phyloP scores from a whole-genome alignment of 352 stramenopile genomes.

The Phytopythium oedochilum region DNA sequence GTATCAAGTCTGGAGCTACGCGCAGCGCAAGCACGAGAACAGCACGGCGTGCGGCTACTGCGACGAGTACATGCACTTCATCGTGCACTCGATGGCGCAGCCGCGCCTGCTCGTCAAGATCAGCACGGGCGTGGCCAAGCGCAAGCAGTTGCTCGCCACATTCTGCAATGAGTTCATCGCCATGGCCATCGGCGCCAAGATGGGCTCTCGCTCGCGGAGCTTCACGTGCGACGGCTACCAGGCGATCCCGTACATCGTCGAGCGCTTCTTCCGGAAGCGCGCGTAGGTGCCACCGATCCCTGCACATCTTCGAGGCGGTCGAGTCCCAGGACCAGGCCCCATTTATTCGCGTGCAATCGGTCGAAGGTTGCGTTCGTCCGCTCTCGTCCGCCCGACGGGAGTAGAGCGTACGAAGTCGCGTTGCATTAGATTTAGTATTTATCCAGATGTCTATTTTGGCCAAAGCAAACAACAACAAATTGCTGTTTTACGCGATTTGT shows the following conservation, averaged over 20 bases:
- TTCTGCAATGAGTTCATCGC: conserved; percentile 47
- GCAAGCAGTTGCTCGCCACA: conserved; percentile 37
- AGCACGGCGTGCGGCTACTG: conserved; percentile 36
- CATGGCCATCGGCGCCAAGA: conserved; percentile 32
- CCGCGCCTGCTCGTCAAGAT: conserved; percentile 45
- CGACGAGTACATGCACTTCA: conserved; percentile 44
- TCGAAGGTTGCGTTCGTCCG: conserved; percentile 23
- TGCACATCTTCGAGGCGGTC: neutral
- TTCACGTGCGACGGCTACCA: conserved; percentile 30
- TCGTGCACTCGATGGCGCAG: conserved; percentile 45
- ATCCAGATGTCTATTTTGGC: too few relatives aligned
- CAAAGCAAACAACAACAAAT: too few relatives aligned
- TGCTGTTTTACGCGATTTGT: too few relatives aligned
- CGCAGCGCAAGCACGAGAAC: conserved; percentile 29
- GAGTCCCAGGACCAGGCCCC: neutral
- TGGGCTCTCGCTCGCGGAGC: conserved; percentile 18
- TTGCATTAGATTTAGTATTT: neutral
- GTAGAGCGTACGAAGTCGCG: neutral
- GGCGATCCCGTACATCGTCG: conserved; percentile 35
- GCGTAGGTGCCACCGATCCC: conserved; percentile 4
- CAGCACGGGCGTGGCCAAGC: conserved; percentile 22
- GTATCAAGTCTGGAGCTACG: conserved; percentile 42
- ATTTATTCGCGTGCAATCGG: conserved; percentile 19
- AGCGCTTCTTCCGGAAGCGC: conserved; percentile 35
- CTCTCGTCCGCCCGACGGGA: neutral